Evolutionary conservation across 257 asterid species (phyloP).

Genomic region (Capsicum rhomboideum): DNA sequence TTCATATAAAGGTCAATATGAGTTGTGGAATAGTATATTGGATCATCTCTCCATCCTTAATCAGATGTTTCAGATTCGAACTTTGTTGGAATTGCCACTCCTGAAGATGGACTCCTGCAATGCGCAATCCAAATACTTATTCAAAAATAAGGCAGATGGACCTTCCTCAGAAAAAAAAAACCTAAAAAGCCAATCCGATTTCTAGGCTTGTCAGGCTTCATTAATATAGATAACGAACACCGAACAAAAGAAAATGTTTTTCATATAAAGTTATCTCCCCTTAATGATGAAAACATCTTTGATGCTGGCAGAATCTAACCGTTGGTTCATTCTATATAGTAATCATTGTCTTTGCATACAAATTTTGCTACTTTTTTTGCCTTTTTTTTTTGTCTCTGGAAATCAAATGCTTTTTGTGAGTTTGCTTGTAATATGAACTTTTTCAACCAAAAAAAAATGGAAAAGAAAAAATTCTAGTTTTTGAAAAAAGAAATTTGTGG

Average conservation of each 20-base stretch:
- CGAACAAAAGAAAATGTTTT: fast-evolving
- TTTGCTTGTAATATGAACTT: too few species aligned
- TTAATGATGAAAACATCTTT: neutral
- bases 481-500: too few species aligned
- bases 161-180: neutral
- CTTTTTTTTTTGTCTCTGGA: neutral
- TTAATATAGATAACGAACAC: fast-evolving
- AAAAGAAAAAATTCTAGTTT: too few species aligned
- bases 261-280: neutral
- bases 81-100: neutral
- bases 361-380: neutral
- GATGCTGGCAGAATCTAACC: neutral
- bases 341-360: neutral
- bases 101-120: neutral
- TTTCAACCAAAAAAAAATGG: too few species aligned
- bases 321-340: neutral
- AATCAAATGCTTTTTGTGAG: too few species aligned
- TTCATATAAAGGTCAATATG: too few species aligned
- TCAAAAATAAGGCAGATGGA: neutral
- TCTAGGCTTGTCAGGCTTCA: too few species aligned
- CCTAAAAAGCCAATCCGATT: too few species aligned
- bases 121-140: neutral
- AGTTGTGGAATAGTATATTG: too few species aligned
- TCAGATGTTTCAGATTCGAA: too few species aligned
- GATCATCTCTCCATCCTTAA: too few species aligned